Evolutionary conservation across 129 eudicot species (phyloP), one percentile per base, ranked within the genome.

Genomic region (Deinandra increscens): DNA sequence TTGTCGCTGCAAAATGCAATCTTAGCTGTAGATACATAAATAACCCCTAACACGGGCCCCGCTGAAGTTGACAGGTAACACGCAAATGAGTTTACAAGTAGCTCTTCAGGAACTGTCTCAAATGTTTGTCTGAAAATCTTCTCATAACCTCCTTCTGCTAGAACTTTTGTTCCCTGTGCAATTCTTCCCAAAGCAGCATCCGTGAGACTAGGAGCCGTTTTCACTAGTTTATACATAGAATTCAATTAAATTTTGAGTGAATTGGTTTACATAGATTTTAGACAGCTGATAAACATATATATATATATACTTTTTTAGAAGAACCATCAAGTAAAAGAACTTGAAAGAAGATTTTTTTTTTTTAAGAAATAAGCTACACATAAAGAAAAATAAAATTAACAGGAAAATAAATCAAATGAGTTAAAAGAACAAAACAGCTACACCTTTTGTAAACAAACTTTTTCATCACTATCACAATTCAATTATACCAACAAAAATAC

Each of bases 101-200:
- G 69, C 84, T 88, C 96, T 77, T 88, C 97, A 10, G 97, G 90
- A 65, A 85, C 93, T 20, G 96, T 88, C 65, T 91, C 96, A 82
- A 91, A 91, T 60, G 97, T 88, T 53, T 88, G 97, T 63, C 96
- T 74, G 37, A 91, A 91, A 45, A 91, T 84, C 76, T 85, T 91
- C 75, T 91, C 97, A 44, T 91, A 91, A 29, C 97, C 97, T 72
- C 97, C 97, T 79, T 90, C 97, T 37, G 97, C 97, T 61, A 90
- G 75, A 77, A 90, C 93, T 75, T 91, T 91, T 33, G 97, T 91
- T 79, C 96, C 92, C 64, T 91, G 97, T 23, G 95, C 97, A 68
- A 91, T 81, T 86, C 97, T 88, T 78, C 97, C 97, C 78, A 91
- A 70, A 9, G 97, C 97, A 75, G 87, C 97, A 76, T 91, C 97